Conservation (phyloP, 306 rosid species). For the Prosopis cineraria region DNA sequence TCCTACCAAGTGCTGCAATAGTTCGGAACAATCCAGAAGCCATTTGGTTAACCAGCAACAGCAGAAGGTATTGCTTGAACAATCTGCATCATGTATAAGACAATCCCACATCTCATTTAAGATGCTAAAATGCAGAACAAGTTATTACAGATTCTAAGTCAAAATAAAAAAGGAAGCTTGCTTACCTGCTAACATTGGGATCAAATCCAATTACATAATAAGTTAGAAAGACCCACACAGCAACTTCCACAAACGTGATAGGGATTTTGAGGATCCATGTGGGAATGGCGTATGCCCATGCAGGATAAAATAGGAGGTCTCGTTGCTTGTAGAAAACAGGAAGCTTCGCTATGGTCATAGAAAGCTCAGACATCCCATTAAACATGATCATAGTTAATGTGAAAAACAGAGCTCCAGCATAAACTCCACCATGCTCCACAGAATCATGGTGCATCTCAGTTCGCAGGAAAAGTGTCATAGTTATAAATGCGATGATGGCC, state of each 20-base stretch:
- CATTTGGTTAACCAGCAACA: conserved; percentile 48
- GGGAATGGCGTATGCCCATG: conserved; percentile 69
- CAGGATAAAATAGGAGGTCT: conserved; percentile 59
- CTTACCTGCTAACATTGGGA: conserved; percentile 54
- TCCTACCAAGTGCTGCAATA: conserved; percentile 51
- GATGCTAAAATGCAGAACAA: conserved; percentile 7
- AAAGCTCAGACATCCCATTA: conserved; percentile 55
- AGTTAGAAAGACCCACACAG: conserved; percentile 56
- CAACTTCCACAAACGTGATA: conserved; percentile 44
- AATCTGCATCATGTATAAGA: conserved; percentile 37
- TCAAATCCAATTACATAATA: conserved; percentile 66
- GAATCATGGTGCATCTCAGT: conserved; percentile 68
- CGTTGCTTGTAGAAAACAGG: conserved; percentile 71
- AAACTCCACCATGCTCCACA: conserved; percentile 52
- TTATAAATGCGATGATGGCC: conserved; percentile 41
- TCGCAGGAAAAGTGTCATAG: conserved; percentile 64
- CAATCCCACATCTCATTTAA: conserved; percentile 13
- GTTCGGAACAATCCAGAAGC: conserved; percentile 57
- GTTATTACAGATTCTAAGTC: background rate
- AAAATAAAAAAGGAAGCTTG: background rate
- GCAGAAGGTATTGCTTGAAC: conserved; percentile 45
- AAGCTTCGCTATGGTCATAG: conserved; percentile 55
- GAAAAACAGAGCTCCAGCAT: conserved; percentile 54
- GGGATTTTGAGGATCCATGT: conserved; percentile 57
- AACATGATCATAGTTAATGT: conserved; percentile 46